phyloP scores from a whole-genome alignment of 176 grass and related monocot species.

The Melocanna baccifera region DNA sequence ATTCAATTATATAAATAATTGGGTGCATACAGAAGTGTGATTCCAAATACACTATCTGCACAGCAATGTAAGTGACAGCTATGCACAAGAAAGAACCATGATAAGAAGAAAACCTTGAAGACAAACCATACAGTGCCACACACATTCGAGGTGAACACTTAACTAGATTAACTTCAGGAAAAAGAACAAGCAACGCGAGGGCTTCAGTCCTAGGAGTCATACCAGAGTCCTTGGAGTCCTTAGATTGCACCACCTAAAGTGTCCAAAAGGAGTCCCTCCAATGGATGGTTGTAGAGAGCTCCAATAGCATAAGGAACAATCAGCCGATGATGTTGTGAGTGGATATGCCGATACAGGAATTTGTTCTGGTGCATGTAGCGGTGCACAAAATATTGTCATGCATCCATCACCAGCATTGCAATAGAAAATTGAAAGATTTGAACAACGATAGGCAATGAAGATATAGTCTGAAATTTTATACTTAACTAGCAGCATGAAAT shows the following conservation, averaged over 20 bases:
- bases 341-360: conserved; percentile 78
- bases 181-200: background rate
- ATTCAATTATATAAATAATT: conserved; percentile 34
- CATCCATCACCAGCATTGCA: conserved; percentile 86
- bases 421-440: conserved; percentile 69
- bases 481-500: too few relatives aligned
- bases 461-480: too few relatives aligned
- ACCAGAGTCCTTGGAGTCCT: conserved; percentile 65
- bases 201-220: conserved; percentile 68
- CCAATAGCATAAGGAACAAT: conserved; percentile 84
- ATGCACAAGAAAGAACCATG: conserved; percentile 28
- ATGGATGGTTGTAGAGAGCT: conserved; percentile 89
- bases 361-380: conserved; percentile 94
- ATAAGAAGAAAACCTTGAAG: background rate
- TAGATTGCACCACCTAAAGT: conserved; percentile 81
- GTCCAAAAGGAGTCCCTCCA: conserved; percentile 86
- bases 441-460: conserved; percentile 44
- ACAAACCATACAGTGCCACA: conserved; percentile 1
- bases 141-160: background rate
- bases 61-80: conserved; percentile 32
- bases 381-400: conserved; percentile 92
- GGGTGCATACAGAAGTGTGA: conserved; percentile 44
- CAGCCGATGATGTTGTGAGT: conserved; percentile 75
- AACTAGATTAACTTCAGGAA: conserved; percentile 3
- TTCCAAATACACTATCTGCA: conserved; percentile 41